These are phyloP conservation scores for Aspergillus ruber DNA, from an alignment of 2,329 filamentous ascomycete species.

Conservation along the genomic window DNA sequence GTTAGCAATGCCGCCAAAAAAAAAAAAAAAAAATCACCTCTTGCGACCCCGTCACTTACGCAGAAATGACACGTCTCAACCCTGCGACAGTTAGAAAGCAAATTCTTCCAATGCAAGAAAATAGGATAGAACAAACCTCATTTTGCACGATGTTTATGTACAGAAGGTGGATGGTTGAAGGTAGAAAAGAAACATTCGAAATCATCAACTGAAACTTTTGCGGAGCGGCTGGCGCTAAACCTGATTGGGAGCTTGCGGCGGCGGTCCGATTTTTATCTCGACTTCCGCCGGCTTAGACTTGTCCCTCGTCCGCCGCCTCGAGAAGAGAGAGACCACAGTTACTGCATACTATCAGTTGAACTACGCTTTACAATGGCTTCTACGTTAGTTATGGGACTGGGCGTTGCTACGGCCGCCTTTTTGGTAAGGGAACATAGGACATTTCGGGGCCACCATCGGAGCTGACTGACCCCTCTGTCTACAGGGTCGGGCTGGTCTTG, in stretches of 20 bases:
- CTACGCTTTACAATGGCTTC: slow-evolving; percentile 33
- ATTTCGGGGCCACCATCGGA: not conserved
- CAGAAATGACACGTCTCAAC: slow-evolving; percentile 66
- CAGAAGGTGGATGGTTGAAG: slow-evolving; percentile 3
- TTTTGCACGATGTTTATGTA: slow-evolving; percentile 1
- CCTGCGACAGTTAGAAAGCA: slow-evolving; percentile 14
- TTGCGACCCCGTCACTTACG: slow-evolving; percentile 22
- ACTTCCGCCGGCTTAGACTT: slow-evolving; percentile 6
- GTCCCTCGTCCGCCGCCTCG: not conserved
- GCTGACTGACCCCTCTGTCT: slow-evolving; percentile 6
- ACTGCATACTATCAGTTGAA: not conserved
- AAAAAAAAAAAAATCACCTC: not conserved
- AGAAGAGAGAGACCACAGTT: not conserved
- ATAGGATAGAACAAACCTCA: slow-evolving; percentile 14
- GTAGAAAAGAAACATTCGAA: slow-evolving; percentile 9
- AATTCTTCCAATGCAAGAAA: not conserved
- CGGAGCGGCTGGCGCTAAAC: slow-evolving; percentile 29
- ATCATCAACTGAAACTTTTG: slow-evolving; percentile 7
- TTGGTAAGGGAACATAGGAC: slow-evolving; percentile 51
- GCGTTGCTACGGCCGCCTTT: slow-evolving; percentile 59
- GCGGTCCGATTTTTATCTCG: slow-evolving; percentile 33
- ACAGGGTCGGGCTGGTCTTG: slow-evolving; percentile 84
- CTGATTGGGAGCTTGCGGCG: slow-evolving; percentile 20
- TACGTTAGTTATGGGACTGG: slow-evolving; percentile 38
- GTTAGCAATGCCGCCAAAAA: not conserved